These are phyloP conservation scores for Fraxinus nigra DNA, from an alignment of 305 asterid genomes.

Conservation along the genomic window DNA sequence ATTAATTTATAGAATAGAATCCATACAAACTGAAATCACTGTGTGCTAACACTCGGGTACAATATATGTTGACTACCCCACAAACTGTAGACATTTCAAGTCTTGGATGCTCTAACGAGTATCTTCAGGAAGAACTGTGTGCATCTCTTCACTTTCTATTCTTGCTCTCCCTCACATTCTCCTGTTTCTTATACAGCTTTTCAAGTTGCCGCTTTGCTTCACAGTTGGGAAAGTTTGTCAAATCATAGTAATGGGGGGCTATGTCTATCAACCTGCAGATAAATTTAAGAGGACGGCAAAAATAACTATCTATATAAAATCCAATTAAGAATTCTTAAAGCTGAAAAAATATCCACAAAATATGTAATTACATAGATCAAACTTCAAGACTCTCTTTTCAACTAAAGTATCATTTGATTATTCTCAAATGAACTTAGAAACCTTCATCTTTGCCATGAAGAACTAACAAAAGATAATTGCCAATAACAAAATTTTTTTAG, in stretches of 20 bases:
- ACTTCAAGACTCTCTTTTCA: not conserved
- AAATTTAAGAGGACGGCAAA: not conserved
- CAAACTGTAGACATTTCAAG: constrained; percentile 21
- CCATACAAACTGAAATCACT: constrained; percentile 21
- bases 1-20: not conserved
- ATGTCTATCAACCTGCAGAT: constrained; percentile 80
- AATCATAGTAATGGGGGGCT: constrained; percentile 90
- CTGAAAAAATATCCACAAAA: not conserved
- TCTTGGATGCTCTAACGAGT: not conserved
- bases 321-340: not conserved
- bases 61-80: constrained; percentile 2
- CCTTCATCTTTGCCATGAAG: not conserved
- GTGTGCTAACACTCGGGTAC: not conserved
- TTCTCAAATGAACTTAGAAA: not conserved
- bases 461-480: not conserved
- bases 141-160: constrained; percentile 43
- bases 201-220: constrained; percentile 88
- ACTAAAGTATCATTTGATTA: not conserved
- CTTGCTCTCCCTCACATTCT: constrained; percentile 57
- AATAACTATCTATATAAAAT: not conserved
- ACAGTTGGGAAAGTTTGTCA: constrained; percentile 82
- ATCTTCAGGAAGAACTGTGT: not conserved
- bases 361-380: not conserved
- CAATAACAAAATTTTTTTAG: not conserved
- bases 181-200: constrained; percentile 74